Evolutionary conservation across 2,329 filamentous ascomycete species (phyloP).

Genomic region (Sporothrix schenckii): DNA sequence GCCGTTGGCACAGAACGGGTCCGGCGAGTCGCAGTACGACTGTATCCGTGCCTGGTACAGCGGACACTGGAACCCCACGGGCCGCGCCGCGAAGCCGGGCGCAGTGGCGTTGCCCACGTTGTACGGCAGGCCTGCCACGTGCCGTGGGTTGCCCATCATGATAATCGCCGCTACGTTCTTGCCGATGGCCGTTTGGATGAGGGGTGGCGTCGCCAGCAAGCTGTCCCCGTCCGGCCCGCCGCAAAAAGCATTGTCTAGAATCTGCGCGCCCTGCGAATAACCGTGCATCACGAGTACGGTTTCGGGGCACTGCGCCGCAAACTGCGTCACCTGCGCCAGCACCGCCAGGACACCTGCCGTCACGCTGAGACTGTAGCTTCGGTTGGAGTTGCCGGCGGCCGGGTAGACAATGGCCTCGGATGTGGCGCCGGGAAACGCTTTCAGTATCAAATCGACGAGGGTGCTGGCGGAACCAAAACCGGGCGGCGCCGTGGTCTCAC

Average conservation of each 20-base stretch:
- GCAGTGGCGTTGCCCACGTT: constrained; percentile 61
- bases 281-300: constrained; percentile 62
- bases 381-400: constrained; percentile 56
- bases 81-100: constrained; percentile 61
- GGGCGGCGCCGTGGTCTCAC: constrained; percentile 52
- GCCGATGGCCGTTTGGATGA: constrained; percentile 50
- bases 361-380: constrained; percentile 56
- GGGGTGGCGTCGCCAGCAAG: constrained; percentile 49
- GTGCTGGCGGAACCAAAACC: constrained; percentile 51
- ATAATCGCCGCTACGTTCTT: constrained; percentile 60
- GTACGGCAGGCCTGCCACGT: constrained; percentile 56
- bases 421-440: constrained; percentile 49
- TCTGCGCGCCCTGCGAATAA: constrained; percentile 66
- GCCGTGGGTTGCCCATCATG: constrained; percentile 63
- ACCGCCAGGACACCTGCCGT: constrained; percentile 57
- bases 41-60: constrained; percentile 54
- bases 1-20: constrained; percentile 65
- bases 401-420: constrained; percentile 55
- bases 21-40: constrained; percentile 62
- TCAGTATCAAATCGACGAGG: constrained; percentile 50
- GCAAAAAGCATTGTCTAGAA: constrained; percentile 61
- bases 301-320: constrained; percentile 56
- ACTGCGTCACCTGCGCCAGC: constrained; percentile 50
- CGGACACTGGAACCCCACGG: constrained; percentile 57
- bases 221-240: constrained; percentile 58